These are phyloP conservation scores for Bipolaris oryzae DNA, from an alignment of 2,329 filamentous ascomycete species.

Conservation along the genomic window DNA sequence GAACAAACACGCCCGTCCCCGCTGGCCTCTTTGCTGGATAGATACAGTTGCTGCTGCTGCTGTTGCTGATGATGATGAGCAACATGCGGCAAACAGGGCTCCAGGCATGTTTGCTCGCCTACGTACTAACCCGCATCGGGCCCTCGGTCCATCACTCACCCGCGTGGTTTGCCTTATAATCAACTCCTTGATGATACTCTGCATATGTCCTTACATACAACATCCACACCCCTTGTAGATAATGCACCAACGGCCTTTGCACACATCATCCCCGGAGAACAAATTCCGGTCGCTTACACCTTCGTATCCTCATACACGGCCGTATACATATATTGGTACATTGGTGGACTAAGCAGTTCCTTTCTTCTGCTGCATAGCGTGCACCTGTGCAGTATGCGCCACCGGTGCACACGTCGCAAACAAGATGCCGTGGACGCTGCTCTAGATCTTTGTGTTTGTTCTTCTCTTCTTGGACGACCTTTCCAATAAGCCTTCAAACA, in stretches of 20 bases:
- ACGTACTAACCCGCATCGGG: background rate
- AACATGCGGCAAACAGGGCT: slow-evolving; percentile 1
- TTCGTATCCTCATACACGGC: background rate
- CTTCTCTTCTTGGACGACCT: slow-evolving; percentile 7
- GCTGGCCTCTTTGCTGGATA: background rate
- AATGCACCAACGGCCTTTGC: slow-evolving; percentile 6
- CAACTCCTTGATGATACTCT: background rate
- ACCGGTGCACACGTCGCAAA: background rate
- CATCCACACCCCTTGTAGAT: background rate
- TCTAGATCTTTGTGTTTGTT: background rate
- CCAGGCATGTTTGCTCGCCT: background rate
- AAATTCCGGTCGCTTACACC: slow-evolving; percentile 6
- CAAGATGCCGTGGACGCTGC: background rate
- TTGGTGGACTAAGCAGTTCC: background rate
- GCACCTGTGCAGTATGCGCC: background rate
- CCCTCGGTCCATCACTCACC: background rate
- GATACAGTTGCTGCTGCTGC: background rate
- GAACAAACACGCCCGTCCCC: background rate
- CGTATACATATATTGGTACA: background rate
- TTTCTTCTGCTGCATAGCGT: slow-evolving; percentile 5
- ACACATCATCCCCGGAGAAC: slow-evolving; percentile 7
- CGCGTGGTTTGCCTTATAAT: background rate
- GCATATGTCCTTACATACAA: background rate
- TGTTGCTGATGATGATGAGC: background rate
- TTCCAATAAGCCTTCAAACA: slow-evolving; percentile 1